These are phyloP conservation scores for Hypsizygus marmoreus DNA, from an alignment of 768 basidiomycete species.

Conservation along the genomic window DNA sequence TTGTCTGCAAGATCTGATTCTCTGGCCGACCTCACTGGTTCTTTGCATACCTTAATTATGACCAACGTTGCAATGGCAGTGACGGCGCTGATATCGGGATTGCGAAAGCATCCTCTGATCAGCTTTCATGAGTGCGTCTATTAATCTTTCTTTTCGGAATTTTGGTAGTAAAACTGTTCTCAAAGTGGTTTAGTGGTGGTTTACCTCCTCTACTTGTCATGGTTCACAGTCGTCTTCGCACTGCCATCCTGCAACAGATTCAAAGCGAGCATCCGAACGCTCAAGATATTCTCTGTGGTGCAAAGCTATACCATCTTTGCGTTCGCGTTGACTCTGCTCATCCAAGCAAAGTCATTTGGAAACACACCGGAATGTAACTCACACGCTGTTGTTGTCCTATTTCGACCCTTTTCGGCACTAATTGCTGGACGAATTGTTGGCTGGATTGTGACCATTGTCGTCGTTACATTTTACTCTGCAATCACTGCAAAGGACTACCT, in stretches of 20 bases:
- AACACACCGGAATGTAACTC: slow-evolving; percentile 13
- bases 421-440: slow-evolving; percentile 9
- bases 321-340: slow-evolving; percentile 16
- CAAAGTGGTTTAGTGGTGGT: slow-evolving; percentile 20
- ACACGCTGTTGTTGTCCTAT: slow-evolving; percentile 16
- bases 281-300: slow-evolving; percentile 16
- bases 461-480: slow-evolving; percentile 8
- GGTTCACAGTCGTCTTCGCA: slow-evolving; percentile 19
- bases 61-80: slow-evolving; percentile 22
- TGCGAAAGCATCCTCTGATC: slow-evolving; percentile 16
- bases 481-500: slow-evolving; percentile 16
- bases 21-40: slow-evolving; percentile 15
- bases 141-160: background rate
- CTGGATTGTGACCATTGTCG: slow-evolving; percentile 11
- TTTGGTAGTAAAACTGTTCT: background rate
- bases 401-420: slow-evolving; percentile 18
- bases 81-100: slow-evolving; percentile 20
- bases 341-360: slow-evolving; percentile 13
- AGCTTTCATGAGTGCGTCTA: slow-evolving; percentile 20
- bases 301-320: slow-evolving; percentile 22
- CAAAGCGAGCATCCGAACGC: slow-evolving; percentile 6
- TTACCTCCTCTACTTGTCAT: slow-evolving; percentile 20
- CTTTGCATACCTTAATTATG: slow-evolving; percentile 17
- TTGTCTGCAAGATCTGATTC: slow-evolving; percentile 16
- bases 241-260: slow-evolving; percentile 17